Percentiles rank a stretch among this genome's conserved stretches.
These are phyloP conservation scores for Hortaea sp. DNA, from an alignment of 2,329 filamentous ascomycete species.

Conservation along the genomic window DNA sequence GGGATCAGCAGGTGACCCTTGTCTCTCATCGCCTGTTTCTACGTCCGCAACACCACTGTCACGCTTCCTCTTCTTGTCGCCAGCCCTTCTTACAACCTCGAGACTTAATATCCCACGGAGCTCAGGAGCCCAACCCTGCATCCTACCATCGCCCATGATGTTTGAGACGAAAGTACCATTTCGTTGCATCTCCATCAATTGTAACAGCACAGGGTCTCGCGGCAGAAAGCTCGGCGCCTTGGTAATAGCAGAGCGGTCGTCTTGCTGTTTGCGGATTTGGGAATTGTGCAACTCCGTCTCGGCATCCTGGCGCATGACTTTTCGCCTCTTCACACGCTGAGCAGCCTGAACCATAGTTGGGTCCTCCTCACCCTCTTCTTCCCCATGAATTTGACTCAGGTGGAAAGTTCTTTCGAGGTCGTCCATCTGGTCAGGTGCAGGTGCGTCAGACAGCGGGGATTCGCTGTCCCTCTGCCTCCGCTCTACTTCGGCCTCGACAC, in stretches of 20 bases:
- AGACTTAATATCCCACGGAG: constrained; percentile 85
- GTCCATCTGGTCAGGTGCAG: constrained; percentile 16
- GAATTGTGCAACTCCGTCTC: constrained; percentile 66
- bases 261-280: constrained; percentile 78
- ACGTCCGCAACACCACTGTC: constrained; percentile 73
- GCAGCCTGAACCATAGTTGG: constrained; percentile 47
- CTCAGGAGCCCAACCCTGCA: constrained; percentile 77
- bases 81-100: constrained; percentile 64
- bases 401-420: constrained; percentile 56
- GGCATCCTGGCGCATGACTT: constrained; percentile 69
- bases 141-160: constrained; percentile 69
- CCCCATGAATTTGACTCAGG: constrained; percentile 28
- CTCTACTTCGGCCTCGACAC: constrained; percentile 34
- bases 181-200: constrained; percentile 84
- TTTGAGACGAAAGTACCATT: constrained; percentile 81
- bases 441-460: constrained; percentile 43
- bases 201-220: constrained; percentile 74
- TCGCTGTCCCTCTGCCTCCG: constrained; percentile 29
- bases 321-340: constrained; percentile 62
- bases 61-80: constrained; percentile 86
- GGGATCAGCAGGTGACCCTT: constrained; percentile 12
- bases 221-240: constrained; percentile 75
- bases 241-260: constrained; percentile 76
- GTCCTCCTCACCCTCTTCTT: constrained; percentile 38
- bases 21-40: constrained; percentile 41